phyloP scores from a whole-genome alignment of 495 filamentous ascomycete genomes.

The Bryoglossum gracile region DNA sequence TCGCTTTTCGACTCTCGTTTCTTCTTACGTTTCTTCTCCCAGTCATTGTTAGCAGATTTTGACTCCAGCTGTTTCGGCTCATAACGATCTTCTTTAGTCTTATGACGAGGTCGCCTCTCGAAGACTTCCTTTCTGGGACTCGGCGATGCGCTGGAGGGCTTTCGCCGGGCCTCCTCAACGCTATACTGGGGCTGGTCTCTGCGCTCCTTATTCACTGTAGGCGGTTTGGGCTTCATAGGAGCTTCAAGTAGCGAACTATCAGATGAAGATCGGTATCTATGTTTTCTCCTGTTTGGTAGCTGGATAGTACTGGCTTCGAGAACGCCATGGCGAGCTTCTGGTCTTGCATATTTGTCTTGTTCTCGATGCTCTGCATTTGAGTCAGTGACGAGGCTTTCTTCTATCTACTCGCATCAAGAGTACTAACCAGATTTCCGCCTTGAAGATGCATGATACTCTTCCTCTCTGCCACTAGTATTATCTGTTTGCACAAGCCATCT shows the following conservation, averaged over 20 bases:
- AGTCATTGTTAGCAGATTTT: conserved; percentile 28
- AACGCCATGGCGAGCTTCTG: neutral
- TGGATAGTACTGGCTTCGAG: neutral
- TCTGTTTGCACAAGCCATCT: conserved; percentile 19
- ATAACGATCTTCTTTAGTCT: conserved; percentile 53
- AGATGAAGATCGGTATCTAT: conserved; percentile 17
- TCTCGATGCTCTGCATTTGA: no score
- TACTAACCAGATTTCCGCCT: neutral
- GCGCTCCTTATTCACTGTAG: no score
- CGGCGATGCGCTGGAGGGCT: neutral
- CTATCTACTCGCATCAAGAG: neutral
- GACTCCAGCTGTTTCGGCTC: conserved; percentile 31
- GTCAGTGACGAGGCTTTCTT: no score
- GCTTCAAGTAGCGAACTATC: conserved; percentile 26
- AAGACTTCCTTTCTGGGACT: conserved; percentile 32
- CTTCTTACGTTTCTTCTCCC: conserved; percentile 12
- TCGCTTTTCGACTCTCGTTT: conserved; percentile 21
- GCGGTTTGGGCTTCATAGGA: conserved; percentile 3
- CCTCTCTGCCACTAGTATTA: neutral
- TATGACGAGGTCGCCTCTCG: conserved; percentile 52
- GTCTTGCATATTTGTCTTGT: neutral
- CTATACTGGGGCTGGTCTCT: no score
- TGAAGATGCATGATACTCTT: neutral
- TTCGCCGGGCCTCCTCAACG: no score
- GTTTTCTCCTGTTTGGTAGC: conserved; percentile 14